These are phyloP conservation scores for Lachancea sp. DNA, from an alignment of 805 yeast species.

Conservation along the genomic window DNA sequence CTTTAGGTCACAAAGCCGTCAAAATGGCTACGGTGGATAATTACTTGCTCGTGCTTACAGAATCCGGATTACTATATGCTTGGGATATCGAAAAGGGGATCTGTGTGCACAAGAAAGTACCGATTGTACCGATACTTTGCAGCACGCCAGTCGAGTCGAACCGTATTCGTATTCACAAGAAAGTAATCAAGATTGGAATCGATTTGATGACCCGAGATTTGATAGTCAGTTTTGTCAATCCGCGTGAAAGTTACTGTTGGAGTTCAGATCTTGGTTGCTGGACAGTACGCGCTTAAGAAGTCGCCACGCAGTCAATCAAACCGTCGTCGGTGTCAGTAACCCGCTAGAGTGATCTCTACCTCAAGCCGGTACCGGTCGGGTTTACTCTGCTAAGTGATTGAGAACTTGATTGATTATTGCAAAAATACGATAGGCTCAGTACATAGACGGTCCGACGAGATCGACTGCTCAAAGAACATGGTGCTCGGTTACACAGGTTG, in stretches of 20 bases:
- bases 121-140: slow-evolving; percentile 27
- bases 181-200: slow-evolving; percentile 14
- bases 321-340: neutral
- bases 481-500: too few relatives aligned
- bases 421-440: too few relatives aligned
- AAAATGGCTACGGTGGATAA: slow-evolving; percentile 34
- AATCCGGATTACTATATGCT: slow-evolving; percentile 47
- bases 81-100: slow-evolving; percentile 23
- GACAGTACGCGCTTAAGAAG: slow-evolving; percentile 10
- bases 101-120: slow-evolving; percentile 21
- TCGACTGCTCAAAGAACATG: too few relatives aligned
- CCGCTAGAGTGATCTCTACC: too few relatives aligned
- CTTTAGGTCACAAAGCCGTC: slow-evolving; percentile 44
- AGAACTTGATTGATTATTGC: too few relatives aligned
- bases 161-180: slow-evolving; percentile 25
- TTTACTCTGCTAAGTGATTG: too few relatives aligned
- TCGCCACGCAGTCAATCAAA: neutral
- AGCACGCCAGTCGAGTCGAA: slow-evolving; percentile 22
- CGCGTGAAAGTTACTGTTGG: slow-evolving; percentile 21
- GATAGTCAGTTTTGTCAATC: slow-evolving; percentile 10
- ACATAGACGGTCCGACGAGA: too few relatives aligned
- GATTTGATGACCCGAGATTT: slow-evolving; percentile 1
- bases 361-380: slow-evolving; percentile 1
- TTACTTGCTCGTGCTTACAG: slow-evolving; percentile 52
- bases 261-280: slow-evolving; percentile 25